Percentiles rank a stretch among this genome's conserved stretches.
Conservation (phyloP, 1,284 basidiomycete species). For the Fomitopsis pinicola region DNA sequence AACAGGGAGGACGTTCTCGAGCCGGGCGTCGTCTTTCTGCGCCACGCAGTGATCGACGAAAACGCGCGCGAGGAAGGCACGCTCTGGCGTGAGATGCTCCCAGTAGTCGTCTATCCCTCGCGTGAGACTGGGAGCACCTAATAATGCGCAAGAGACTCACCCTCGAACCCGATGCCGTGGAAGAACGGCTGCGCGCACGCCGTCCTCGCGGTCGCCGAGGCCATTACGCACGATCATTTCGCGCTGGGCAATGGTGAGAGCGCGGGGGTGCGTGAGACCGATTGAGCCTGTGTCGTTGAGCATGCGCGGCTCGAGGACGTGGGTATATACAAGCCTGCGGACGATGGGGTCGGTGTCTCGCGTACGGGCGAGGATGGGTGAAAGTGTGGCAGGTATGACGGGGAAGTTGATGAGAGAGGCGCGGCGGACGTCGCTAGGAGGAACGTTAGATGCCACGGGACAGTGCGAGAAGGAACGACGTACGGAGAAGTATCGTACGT, state of each 20-base stretch:
- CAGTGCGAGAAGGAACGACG: constrained; percentile 23
- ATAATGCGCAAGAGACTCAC: constrained; percentile 35
- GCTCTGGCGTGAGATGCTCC: constrained; percentile 74
- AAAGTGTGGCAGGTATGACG: constrained; percentile 55
- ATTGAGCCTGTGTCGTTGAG: constrained; percentile 24
- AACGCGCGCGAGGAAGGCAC: constrained; percentile 79
- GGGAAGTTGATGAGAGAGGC: constrained; percentile 83
- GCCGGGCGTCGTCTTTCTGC: constrained; percentile 58
- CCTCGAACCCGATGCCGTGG: constrained; percentile 68
- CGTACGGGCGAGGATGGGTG: constrained; percentile 73
- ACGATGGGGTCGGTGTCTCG: constrained; percentile 84
- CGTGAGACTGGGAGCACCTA: background rate
- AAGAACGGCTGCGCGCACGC: constrained; percentile 79
- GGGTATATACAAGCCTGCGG: constrained; percentile 78
- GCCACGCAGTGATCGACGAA: constrained; percentile 80
- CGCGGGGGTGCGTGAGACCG: constrained; percentile 63
- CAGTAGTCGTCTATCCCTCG: constrained; percentile 65
- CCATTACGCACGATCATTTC: constrained; percentile 80
- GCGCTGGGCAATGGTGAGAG: constrained; percentile 72
- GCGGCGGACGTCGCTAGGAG: constrained; percentile 81
- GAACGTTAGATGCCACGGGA: constrained; percentile 1
- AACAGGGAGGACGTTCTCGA: constrained; percentile 82
- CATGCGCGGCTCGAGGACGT: constrained; percentile 45
- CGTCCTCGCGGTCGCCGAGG: constrained; percentile 82
- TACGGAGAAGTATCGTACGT: constrained; percentile 78